Conservation (phyloP, 371 early-diverging fungal species). For the Coemansia sp. region DNA sequence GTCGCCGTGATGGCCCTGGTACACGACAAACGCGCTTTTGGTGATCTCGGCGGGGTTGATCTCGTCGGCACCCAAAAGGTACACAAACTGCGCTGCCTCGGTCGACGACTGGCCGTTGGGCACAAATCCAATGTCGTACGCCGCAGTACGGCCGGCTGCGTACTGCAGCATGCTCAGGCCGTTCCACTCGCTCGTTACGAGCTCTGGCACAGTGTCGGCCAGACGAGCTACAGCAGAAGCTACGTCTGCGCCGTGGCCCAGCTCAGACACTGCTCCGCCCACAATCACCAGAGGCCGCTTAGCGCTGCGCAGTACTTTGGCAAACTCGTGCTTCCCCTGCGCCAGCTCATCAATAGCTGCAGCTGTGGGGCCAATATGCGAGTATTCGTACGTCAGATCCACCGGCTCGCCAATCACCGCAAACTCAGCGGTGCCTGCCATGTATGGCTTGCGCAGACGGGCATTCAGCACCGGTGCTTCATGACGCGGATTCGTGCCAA, state of each 20-base stretch:
- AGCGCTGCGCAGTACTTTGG: constrained; percentile 72
- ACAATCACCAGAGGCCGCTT: constrained; percentile 91
- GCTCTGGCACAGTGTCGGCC: constrained; percentile 63
- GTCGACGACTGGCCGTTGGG: constrained; percentile 55
- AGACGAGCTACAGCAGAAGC: constrained; percentile 64
- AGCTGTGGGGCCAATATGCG: constrained; percentile 73
- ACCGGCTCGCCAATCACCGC: constrained; percentile 76
- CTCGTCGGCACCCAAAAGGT: constrained; percentile 92
- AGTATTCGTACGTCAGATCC: constrained; percentile 89
- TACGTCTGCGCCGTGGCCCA: constrained; percentile 67
- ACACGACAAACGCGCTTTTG: constrained; percentile 92
- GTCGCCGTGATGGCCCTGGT: constrained; percentile 98
- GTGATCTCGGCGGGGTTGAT: constrained; percentile 71
- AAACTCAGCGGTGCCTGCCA: constrained; percentile 77
- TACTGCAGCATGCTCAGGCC: constrained; percentile 88
- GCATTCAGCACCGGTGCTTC: constrained; percentile 96
- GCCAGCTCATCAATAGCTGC: constrained; percentile 70
- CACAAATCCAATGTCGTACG: constrained; percentile 86
- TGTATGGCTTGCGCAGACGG: constrained; percentile 89
- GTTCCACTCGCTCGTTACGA: constrained; percentile 79
- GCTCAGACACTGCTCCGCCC: constrained; percentile 80
- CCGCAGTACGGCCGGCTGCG: constrained; percentile 84
- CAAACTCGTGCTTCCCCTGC: constrained; percentile 71
- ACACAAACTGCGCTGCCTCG: constrained; percentile 69
- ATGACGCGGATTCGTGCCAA: constrained; percentile 95